These are phyloP conservation scores for Metschnikowia cerradonensis DNA, from an alignment of 805 yeast species.

Conservation along the genomic window DNA sequence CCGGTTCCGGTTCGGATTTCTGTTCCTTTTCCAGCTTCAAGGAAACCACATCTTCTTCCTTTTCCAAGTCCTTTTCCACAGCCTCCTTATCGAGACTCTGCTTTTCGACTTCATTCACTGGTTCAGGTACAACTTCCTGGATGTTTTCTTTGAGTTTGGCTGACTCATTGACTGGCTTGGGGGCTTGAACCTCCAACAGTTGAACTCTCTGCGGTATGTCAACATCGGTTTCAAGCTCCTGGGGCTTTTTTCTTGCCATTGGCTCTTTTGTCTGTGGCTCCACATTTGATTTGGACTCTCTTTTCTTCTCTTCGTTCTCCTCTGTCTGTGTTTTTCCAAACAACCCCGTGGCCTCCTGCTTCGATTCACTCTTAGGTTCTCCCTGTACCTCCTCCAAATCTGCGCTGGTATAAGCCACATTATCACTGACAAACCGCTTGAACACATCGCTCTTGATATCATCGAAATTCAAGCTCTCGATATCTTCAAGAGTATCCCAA, in stretches of 20 bases:
- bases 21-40: neutral
- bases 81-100: neutral
- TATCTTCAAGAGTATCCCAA: constrained; percentile 54
- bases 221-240: too few species aligned
- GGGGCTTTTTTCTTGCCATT: too few species aligned
- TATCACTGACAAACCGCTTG: constrained; percentile 11
- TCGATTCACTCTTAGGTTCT: neutral
- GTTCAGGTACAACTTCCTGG: neutral
- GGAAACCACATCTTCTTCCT: too few species aligned
- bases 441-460: constrained; percentile 14
- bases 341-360: too few species aligned
- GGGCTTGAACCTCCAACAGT: neutral
- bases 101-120: neutral
- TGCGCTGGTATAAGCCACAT: constrained; percentile 13
- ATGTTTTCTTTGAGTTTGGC: neutral
- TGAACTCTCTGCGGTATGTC: neutral
- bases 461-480: constrained; percentile 20
- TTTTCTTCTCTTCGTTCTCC: too few species aligned
- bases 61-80: neutral
- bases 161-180: too few species aligned
- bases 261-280: too few species aligned
- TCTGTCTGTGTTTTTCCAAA: too few species aligned
- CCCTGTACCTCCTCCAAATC: constrained; percentile 1
- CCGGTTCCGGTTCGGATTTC: neutral
- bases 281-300: too few species aligned